Base-by-base conservation (phyloP, 2,329 filamentous ascomycete species). In the Aspergillus carbonarius region DNA sequence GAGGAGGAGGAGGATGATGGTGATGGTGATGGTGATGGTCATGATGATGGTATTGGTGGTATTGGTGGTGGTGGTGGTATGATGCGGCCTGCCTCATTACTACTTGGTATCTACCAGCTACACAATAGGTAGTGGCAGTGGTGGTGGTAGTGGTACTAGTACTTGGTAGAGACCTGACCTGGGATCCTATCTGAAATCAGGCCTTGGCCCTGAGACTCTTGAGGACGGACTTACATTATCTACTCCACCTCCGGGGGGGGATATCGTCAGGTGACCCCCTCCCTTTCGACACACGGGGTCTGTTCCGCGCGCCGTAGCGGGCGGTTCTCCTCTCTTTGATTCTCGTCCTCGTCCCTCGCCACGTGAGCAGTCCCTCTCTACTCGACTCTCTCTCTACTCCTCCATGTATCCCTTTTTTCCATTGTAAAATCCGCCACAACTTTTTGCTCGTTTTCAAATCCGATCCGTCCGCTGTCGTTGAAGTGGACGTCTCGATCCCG, bases 351-450 rank as follows among this genome's bases (percentile, higher is more conserved):
- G 63, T 66, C 66, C 61, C 66, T 67, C 67, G 70, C 74, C 75
- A 77, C 75, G 75, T 77, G 75, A 77, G 73, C 69, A 69, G 62
- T 68, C 69, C 67, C 67, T 71, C 67, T 70, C 66, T 70, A 71
- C 70, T 69, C 68, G 67, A 65, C 68, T 72, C 65, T 63, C 63
- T 67, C 62, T 64, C 60, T 68, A 65, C 66, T 66, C 69, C 64
- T 66, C 66, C 64, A 62, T 63, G 60, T 63, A 62, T 66, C 60
- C 63, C 64, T 67, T 68, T 66, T 65, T 72, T 69, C 68, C 60
- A 63, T 63, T 62, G 58, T 64, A 62, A 62, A 62, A 54, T 57
- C 60, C 50, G 59, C 66, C 59, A 60, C 62, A 51, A 62, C 58
- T 56, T 60, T 66, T 64, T 64, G 54, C 53, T 62, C 52, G 39